phyloP scores from a whole-genome alignment of 1,284 basidiomycete species.

The Irpex rosettiformis region DNA sequence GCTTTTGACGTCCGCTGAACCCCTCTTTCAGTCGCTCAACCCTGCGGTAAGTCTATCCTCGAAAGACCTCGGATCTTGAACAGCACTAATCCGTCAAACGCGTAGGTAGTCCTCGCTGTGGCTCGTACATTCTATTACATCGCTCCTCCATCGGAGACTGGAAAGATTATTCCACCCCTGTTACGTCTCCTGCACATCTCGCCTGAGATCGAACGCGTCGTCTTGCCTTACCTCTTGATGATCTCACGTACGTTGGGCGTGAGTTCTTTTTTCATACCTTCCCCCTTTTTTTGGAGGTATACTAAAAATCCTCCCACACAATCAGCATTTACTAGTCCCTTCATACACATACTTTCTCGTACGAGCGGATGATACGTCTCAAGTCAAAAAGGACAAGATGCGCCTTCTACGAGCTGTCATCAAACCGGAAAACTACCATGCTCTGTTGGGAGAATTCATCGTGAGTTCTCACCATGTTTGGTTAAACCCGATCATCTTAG shows the following conservation, averaged over 20 bases:
- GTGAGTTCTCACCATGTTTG: slow-evolving; percentile 48
- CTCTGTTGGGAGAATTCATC: slow-evolving; percentile 77
- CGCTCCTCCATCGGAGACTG: slow-evolving; percentile 53
- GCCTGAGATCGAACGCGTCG: slow-evolving; percentile 69
- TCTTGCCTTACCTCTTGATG: slow-evolving; percentile 66
- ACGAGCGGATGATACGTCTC: slow-evolving; percentile 58
- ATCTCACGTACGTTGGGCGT: slow-evolving; percentile 65
- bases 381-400: slow-evolving; percentile 74
- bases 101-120: slow-evolving; percentile 73
- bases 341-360: slow-evolving; percentile 69
- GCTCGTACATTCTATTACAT: slow-evolving; percentile 74
- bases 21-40: slow-evolving; percentile 82
- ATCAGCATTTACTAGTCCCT: slow-evolving; percentile 45
- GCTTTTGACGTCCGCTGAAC: slow-evolving; percentile 69
- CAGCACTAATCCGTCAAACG: neutral
- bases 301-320: no score
- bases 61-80: no score
- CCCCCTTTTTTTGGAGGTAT: no score
- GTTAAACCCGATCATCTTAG: no score
- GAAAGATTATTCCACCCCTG: slow-evolving; percentile 62
- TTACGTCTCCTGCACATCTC: slow-evolving; percentile 64
- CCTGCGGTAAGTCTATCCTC: slow-evolving; percentile 61
- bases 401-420: slow-evolving; percentile 65
- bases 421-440: slow-evolving; percentile 62
- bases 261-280: slow-evolving; percentile 28